Evolutionary conservation across 139 green algal species (phyloP).

Genomic region (Tetratostichococcus sp.): DNA sequence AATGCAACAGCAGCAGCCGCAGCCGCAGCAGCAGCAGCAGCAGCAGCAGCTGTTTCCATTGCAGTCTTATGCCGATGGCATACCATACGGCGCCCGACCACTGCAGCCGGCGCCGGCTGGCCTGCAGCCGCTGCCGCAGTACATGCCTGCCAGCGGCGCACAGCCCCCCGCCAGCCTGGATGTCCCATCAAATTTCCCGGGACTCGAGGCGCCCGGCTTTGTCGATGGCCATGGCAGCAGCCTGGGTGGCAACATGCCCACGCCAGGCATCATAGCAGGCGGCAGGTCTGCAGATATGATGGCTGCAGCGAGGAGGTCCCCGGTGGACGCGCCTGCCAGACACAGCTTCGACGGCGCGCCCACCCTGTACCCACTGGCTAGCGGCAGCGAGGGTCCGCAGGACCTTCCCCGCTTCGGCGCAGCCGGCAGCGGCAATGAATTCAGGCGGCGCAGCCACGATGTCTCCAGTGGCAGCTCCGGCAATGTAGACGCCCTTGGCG

Average conservation of each 20-base stretch:
- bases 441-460: not conserved
- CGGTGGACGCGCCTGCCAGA: too few species aligned
- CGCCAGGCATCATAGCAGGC: too few species aligned
- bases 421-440: not conserved
- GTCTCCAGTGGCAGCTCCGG: not conserved
- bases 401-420: too few species aligned
- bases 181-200: too few species aligned
- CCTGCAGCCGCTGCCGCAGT: constrained; percentile 9
- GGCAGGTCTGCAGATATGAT: too few species aligned
- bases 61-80: too few species aligned
- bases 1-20: not conserved
- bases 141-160: constrained; percentile 26
- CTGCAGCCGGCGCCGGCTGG: constrained; percentile 2
- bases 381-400: not conserved
- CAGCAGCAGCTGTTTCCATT: not conserved
- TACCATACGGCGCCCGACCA: too few species aligned
- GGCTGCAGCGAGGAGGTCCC: too few species aligned
- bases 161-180: too few species aligned
- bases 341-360: too few species aligned
- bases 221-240: not conserved
- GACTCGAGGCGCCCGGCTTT: too few species aligned
- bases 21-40: constrained; percentile 11
- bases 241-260: not conserved
- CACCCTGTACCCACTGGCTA: not conserved
- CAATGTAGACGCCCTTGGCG: not conserved